Conservation (phyloP, 2,329 filamentous ascomycete genomes). For the Sclerotinia subarctica region DNA sequence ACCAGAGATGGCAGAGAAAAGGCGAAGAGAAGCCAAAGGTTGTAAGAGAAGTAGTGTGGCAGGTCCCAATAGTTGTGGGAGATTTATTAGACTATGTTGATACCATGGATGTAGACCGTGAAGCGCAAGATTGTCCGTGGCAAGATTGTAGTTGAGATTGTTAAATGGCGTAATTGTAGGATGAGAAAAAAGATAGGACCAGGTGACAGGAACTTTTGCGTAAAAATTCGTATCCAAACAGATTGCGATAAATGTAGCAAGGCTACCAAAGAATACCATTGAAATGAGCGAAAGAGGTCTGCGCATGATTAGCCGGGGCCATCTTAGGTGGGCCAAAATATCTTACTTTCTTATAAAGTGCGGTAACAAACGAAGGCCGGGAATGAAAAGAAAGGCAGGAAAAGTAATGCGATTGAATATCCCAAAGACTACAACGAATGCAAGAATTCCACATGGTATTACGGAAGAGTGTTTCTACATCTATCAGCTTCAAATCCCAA, state of each 20-base stretch:
- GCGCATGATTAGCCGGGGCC: constrained; percentile 24
- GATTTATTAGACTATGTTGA: constrained; percentile 69
- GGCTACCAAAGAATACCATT: constrained; percentile 60
- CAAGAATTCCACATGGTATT: constrained; percentile 72
- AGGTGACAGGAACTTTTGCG: constrained; percentile 57
- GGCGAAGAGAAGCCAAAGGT: constrained; percentile 56
- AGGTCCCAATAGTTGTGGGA: constrained; percentile 70
- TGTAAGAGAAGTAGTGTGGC: constrained; percentile 57
- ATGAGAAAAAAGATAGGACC: constrained; percentile 59
- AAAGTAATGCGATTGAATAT: constrained; percentile 97
- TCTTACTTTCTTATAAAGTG: constrained; percentile 78
- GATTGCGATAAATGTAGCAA: constrained; percentile 71
- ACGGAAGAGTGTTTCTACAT: constrained; percentile 68
- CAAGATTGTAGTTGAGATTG: constrained; percentile 72
- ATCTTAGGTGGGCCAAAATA: neutral
- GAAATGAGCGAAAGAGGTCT: constrained; percentile 61
- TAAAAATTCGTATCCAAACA: constrained; percentile 86
- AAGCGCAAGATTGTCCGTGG: constrained; percentile 65
- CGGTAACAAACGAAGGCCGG: constrained; percentile 76
- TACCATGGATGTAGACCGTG: constrained; percentile 79
- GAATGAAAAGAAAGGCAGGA: constrained; percentile 85
- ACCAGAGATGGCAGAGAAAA: constrained; percentile 73
- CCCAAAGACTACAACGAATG: constrained; percentile 78
- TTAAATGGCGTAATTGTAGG: constrained; percentile 76
- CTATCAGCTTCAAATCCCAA: constrained; percentile 24